Percentiles rank a stretch among this genome's conserved stretches.
These are phyloP conservation scores for Cordyceps farinosa DNA, from an alignment of 2,329 filamentous ascomycete genomes.

Conservation along the genomic window DNA sequence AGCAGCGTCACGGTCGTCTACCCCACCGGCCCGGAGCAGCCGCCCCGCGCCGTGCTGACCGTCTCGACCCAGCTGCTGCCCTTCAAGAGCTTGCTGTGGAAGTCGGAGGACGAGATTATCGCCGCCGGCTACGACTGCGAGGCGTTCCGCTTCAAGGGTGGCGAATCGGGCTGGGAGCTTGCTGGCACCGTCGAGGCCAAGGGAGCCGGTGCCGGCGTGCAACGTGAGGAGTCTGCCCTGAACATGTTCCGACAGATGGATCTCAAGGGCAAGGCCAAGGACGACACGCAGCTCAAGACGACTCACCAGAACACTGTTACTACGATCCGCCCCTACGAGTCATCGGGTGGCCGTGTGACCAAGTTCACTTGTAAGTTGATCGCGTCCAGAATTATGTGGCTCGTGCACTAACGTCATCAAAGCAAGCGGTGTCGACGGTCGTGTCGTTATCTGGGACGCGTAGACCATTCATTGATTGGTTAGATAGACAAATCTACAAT, in stretches of 20 bases:
- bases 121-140: slow-evolving; percentile 90
- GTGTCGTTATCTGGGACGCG: slow-evolving; percentile 73
- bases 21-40: slow-evolving; percentile 83
- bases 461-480: slow-evolving; percentile 36
- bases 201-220: slow-evolving; percentile 55
- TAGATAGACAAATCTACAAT: not conserved
- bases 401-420: slow-evolving; percentile 26
- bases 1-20: slow-evolving; percentile 97
- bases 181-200: slow-evolving; percentile 77
- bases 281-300: slow-evolving; percentile 92
- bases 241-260: slow-evolving; percentile 99
- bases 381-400: not conserved
- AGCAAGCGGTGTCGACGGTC: slow-evolving; percentile 81
- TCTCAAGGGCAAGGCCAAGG: slow-evolving; percentile 85
- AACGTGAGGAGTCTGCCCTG: slow-evolving; percentile 83
- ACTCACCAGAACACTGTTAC: slow-evolving; percentile 96
- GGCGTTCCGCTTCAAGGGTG: slow-evolving; percentile 83
- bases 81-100: slow-evolving; percentile 92
- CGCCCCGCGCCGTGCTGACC: slow-evolving; percentile 84
- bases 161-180: slow-evolving; percentile 77
- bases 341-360: slow-evolving; percentile 58
- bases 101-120: slow-evolving; percentile 85
- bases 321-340: slow-evolving; percentile 74
- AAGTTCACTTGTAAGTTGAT: slow-evolving; percentile 80
- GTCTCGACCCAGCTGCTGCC: slow-evolving; percentile 87